Percentiles rank a stretch among this genome's conserved stretches.
phyloP scores from a whole-genome alignment of 352 stramenopile species.

The Chrysophaeum taylorii region DNA sequence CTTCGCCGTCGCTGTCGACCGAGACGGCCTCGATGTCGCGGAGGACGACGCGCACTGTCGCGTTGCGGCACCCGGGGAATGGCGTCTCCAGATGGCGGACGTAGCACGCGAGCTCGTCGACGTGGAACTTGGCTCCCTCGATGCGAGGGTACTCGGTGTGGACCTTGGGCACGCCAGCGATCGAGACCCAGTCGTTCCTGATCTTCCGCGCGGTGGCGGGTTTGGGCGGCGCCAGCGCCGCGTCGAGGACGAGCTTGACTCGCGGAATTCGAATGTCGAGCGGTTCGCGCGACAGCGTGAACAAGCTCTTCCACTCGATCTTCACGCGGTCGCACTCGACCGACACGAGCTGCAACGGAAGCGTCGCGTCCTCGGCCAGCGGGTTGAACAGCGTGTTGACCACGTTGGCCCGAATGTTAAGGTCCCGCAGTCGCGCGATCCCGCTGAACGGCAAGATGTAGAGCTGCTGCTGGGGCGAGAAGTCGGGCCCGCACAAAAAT shows the following conservation, averaged over 20 bases:
- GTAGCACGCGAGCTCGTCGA: not conserved
- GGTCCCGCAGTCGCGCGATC: not conserved
- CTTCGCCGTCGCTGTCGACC: not conserved
- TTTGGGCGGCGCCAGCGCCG: not conserved
- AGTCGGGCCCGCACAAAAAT: too few species aligned
- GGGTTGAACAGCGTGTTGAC: conserved; percentile 7
- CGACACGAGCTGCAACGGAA: not conserved
- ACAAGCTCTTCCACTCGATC: not conserved
- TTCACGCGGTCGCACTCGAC: not conserved
- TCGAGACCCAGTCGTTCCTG: not conserved
- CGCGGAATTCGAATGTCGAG: not conserved
- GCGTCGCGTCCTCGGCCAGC: not conserved
- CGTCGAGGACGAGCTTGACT: not conserved
- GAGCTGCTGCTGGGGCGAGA: too few species aligned
- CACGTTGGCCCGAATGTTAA: not conserved
- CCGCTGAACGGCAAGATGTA: too few species aligned
- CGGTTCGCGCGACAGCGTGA: not conserved
- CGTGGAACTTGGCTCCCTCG: not conserved
- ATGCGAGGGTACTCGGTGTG: not conserved
- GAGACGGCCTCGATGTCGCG: not conserved
- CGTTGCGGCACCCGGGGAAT: not conserved
- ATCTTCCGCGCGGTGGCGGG: not conserved
- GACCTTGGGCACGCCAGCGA: not conserved
- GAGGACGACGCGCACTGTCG: not conserved
- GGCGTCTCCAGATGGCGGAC: not conserved